These are phyloP conservation scores for Microstroma glucosiphilum DNA, from an alignment of 1,284 basidiomycete genomes.

Conservation along the genomic window DNA sequence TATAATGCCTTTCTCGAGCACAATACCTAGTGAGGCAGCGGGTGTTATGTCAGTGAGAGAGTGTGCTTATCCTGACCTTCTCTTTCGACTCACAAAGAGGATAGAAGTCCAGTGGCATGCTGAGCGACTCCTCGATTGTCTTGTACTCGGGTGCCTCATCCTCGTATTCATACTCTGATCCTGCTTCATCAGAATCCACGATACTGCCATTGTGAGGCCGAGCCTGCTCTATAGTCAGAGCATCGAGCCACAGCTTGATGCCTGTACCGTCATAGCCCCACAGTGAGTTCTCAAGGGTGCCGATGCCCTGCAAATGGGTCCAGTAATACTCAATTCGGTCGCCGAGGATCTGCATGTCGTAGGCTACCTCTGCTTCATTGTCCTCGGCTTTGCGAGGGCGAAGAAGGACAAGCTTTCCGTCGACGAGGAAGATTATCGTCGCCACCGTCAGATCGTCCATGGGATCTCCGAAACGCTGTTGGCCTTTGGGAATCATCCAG, in stretches of 20 bases:
- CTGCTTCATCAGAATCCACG: not conserved
- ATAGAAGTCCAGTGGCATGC: slow-evolving; percentile 85
- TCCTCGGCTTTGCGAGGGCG: slow-evolving; percentile 50
- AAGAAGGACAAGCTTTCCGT: slow-evolving; percentile 81
- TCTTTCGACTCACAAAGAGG: slow-evolving; percentile 64
- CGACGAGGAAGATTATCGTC: slow-evolving; percentile 91
- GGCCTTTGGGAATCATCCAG: slow-evolving; percentile 90
- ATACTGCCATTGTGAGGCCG: not conserved
- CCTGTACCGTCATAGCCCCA: slow-evolving; percentile 92
- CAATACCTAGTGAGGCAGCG: slow-evolving; percentile 59
- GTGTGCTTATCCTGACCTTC: not conserved
- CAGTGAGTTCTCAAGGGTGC: slow-evolving; percentile 85
- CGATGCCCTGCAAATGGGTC: slow-evolving; percentile 90
- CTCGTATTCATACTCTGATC: slow-evolving; percentile 39
- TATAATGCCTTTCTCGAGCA: slow-evolving; percentile 98
- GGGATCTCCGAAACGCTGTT: slow-evolving; percentile 91
- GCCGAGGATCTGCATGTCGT: slow-evolving; percentile 94
- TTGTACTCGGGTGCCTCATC: slow-evolving; percentile 52
- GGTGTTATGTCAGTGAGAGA: not conserved
- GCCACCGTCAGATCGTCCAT: slow-evolving; percentile 86
- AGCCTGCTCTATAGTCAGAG: slow-evolving; percentile 65
- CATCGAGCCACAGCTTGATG: slow-evolving; percentile 91
- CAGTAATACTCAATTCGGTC: slow-evolving; percentile 96
- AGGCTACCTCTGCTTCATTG: slow-evolving; percentile 75
- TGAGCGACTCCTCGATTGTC: slow-evolving; percentile 83